These are phyloP conservation scores for Albizia julibrissin DNA, from an alignment of 306 rosid species.

Conservation along the genomic window DNA sequence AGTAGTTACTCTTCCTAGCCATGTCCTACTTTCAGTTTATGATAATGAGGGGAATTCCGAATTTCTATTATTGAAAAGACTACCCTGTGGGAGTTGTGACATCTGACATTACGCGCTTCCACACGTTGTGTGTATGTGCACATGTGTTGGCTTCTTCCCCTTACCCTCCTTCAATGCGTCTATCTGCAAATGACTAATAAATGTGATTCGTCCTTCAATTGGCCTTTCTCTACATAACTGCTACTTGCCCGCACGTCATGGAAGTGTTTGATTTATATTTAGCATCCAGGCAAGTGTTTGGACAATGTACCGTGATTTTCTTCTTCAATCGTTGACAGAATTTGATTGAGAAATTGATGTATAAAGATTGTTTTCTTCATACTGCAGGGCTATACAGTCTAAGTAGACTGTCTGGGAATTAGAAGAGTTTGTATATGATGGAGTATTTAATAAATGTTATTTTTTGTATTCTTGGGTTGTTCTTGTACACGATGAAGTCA, in stretches of 20 bases:
- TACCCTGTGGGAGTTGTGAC: conserved; percentile 31
- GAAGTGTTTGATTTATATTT: conserved; percentile 11
- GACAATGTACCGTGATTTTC: background rate
- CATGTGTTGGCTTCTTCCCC: background rate
- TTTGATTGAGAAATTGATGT: background rate
- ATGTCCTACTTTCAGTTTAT: conserved; percentile 4
- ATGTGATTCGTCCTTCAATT: conserved; percentile 10
- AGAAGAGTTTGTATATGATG: conserved; percentile 12
- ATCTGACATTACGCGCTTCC: background rate
- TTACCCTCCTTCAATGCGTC: background rate
- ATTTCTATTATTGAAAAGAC: conserved; percentile 11
- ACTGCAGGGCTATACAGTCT: background rate
- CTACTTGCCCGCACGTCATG: background rate
- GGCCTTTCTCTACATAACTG: conserved; percentile 4
- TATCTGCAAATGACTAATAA: conserved; percentile 16
- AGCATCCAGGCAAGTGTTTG: conserved; percentile 22
- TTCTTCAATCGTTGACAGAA: background rate
- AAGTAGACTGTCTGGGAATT: conserved; percentile 9
- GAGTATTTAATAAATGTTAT: conserved; percentile 1
- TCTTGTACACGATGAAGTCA: background rate
- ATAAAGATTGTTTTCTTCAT: background rate
- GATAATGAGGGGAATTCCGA: conserved; percentile 16
- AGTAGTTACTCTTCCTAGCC: background rate
- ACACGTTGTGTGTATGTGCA: background rate
- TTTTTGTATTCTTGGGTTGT: background rate